A percentile compares a stretch with the other conserved stretches of the same genome.
Conservation (phyloP, 164 flowering plant genomes). For the Macadamia integrifolia region DNA sequence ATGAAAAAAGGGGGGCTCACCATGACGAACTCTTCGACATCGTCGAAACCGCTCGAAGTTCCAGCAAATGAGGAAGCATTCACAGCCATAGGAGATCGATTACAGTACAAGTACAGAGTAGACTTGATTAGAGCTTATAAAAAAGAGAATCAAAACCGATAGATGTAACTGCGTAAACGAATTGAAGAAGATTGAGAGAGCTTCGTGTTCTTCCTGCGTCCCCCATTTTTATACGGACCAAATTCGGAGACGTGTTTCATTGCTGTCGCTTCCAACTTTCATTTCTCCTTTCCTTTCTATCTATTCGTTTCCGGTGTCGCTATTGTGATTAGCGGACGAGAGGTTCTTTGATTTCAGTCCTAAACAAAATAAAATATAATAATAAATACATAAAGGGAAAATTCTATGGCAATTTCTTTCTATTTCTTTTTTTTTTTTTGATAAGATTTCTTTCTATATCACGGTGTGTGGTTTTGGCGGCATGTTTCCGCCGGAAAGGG, state of each 20-base stretch:
- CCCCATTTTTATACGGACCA: slow-evolving; percentile 46
- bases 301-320: too few species aligned
- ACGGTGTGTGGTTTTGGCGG: too few species aligned
- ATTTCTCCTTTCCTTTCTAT: neutral
- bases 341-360: neutral
- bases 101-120: neutral
- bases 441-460: too few species aligned
- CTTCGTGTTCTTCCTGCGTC: slow-evolving; percentile 30
- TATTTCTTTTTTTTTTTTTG: too few species aligned
- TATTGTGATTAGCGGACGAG: too few species aligned
- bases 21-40: slow-evolving; percentile 59
- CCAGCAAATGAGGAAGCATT: slow-evolving; percentile 12
- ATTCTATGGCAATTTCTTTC: too few species aligned
- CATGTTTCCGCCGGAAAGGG: too few species aligned
- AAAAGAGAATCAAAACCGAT: neutral
- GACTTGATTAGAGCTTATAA: neutral
- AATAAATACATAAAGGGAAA: too few species aligned
- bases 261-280: neutral
- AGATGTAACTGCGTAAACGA: neutral
- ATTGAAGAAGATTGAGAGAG: neutral
- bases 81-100: neutral
- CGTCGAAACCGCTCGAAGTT: slow-evolving; percentile 34
- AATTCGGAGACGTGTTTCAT: slow-evolving; percentile 42
- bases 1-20: slow-evolving; percentile 18
- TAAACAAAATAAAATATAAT: too few species aligned